Base-by-base conservation (phyloP, 352 stramenopile genomes). In the Phytophthora aleatoria region DNA sequence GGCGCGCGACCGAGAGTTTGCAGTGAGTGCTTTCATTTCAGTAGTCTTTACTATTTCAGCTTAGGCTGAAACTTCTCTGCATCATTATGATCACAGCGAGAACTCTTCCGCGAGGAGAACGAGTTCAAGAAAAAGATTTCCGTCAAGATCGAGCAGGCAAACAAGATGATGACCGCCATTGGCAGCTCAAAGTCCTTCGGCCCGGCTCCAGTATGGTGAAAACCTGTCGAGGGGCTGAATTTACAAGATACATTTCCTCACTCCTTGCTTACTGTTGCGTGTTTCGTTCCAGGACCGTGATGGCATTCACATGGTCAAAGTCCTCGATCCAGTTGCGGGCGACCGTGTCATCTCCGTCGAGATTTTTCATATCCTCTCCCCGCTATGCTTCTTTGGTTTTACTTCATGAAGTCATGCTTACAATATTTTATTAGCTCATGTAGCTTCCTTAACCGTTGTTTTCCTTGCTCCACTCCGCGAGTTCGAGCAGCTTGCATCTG, bases 101-200 rank as follows among this genome's bases (percentile, higher is more conserved):
- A 90, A 16, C 76, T 91, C 11, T 60, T 74, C 30, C 79, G 81
- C 10, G 77, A 91, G 63, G 81, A 92, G 41, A 71, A 45, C 13
- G 83, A 90, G 33, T 88, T 87, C 52, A 80, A 79, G 50, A 89
- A 87, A 69, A 91, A 88, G 58, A 90, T 91, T 50, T 72, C 70
- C 4, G 78, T 84, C 53, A 90, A 92, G 58, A 90, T 91, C 42
- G 83, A 91, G 15, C 83, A 92, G 76, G 81, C 81, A n/a, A 92
- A 92, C 64, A 87, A 89, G 57, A 87, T 91, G 74, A 76, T 79
- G n/a, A 47, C 69, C 3, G 61, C 54, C 24, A 42, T 65, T 33
- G 78, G 80, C 5, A 87, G 66, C 53, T 73, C 70, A 51, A 81
- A 79, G 24, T 73, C 70, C 10, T 92, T 88, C 44, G 50, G 51